Evolutionary conservation across 106 monocot species (phyloP).

Genomic region (Hemerocallis citrina): DNA sequence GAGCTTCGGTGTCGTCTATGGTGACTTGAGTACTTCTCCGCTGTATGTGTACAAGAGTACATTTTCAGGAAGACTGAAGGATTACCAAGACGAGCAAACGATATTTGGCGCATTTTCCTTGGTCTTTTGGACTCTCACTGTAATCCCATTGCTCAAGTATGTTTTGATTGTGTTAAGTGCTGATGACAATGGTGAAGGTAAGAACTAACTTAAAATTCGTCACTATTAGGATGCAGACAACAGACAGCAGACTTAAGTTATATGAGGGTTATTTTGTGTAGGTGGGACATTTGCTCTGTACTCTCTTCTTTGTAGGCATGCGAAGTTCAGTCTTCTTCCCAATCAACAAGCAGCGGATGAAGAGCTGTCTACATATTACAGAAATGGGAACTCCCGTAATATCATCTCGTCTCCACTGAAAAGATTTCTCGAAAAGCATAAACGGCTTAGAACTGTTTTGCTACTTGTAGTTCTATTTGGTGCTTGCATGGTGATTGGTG

Average conservation of each 20-base stretch:
- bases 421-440: constrained; percentile 80
- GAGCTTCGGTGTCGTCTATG: constrained; percentile 95
- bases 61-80: constrained; percentile 50
- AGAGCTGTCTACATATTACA: constrained; percentile 81
- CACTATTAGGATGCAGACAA: too few species aligned
- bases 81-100: constrained; percentile 62
- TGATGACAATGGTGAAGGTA: constrained; percentile 98
- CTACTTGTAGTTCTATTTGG: constrained; percentile 73
- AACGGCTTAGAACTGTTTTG: constrained; percentile 47
- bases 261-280: constrained; percentile 11
- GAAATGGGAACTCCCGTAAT: constrained; percentile 27
- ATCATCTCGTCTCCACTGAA: constrained; percentile 36
- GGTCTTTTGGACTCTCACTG: constrained; percentile 87
- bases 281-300: constrained; percentile 93
- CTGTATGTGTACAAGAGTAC: constrained; percentile 82
- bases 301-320: constrained; percentile 87
- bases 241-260: background rate
- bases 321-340: constrained; percentile 84
- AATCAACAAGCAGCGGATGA: constrained; percentile 94
- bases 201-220: too few species aligned
- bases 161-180: constrained; percentile 68
- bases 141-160: constrained; percentile 81
- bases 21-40: constrained; percentile 84
- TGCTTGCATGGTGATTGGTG: constrained; percentile 90
- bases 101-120: constrained; percentile 76